A percentile compares a stretch with the other conserved stretches of the same genome.
Evolutionary conservation across 2,329 filamentous ascomycete genomes (phyloP).

Genomic region (Cladosporium cucumerinum): DNA sequence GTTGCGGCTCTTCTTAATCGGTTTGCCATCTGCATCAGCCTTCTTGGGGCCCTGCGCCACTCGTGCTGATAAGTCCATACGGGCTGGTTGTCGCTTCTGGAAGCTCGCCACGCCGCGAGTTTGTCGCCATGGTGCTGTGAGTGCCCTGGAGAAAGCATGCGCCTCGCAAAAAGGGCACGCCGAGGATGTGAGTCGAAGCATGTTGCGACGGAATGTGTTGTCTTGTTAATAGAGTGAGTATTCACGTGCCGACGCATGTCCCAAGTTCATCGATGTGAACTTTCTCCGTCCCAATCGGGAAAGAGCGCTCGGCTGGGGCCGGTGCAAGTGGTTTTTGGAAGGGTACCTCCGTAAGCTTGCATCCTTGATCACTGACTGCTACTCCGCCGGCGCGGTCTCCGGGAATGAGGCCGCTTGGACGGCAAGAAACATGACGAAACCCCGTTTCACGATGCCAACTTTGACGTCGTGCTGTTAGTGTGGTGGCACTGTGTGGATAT

Average conservation of each 20-base stretch:
- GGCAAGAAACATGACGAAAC: slow-evolving; percentile 2
- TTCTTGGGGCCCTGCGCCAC: slow-evolving; percentile 36
- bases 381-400: background rate
- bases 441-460: background rate
- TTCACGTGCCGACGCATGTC: slow-evolving; percentile 12
- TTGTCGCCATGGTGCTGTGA: slow-evolving; percentile 35
- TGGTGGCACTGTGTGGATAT: background rate
- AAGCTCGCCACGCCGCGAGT: slow-evolving; percentile 40
- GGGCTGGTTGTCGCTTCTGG: slow-evolving; percentile 45
- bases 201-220: slow-evolving; percentile 16
- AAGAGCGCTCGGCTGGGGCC: slow-evolving; percentile 1
- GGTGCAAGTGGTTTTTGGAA: background rate
- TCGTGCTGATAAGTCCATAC: slow-evolving; percentile 51
- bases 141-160: slow-evolving; percentile 27
- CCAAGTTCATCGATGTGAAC: background rate
- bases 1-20: slow-evolving; percentile 40
- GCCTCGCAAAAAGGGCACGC: slow-evolving; percentile 45
- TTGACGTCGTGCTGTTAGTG: background rate
- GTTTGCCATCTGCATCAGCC: slow-evolving; percentile 34
- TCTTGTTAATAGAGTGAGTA: background rate
- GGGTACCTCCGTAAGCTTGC: background rate
- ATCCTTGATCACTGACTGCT: background rate
- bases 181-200: slow-evolving; percentile 30
- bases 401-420: background rate
- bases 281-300: slow-evolving; percentile 9